These are phyloP conservation scores for Fraxinus excelsior DNA, from an alignment of 257 asterid species.

Conservation along the genomic window DNA sequence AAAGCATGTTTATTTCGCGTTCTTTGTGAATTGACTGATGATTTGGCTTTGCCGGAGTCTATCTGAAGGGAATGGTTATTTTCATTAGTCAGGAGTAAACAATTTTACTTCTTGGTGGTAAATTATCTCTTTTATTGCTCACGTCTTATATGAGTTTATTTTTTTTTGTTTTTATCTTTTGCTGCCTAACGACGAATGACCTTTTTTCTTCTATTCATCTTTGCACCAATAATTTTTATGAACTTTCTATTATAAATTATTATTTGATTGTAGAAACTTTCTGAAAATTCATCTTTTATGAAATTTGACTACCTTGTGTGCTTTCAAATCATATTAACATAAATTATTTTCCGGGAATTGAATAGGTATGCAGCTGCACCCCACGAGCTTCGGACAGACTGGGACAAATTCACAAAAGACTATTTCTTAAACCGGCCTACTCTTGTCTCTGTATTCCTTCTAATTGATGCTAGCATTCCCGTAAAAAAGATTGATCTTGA, in stretches of 20 bases:
- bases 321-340: not conserved
- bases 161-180: no score
- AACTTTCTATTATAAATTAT: no score
- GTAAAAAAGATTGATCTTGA: constrained; percentile 83
- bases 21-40: not conserved
- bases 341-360: constrained; percentile 1
- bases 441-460: constrained; percentile 96
- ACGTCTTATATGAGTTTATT: not conserved
- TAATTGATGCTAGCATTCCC: constrained; percentile 96
- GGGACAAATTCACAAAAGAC: constrained; percentile 91
- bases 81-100: not conserved
- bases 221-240: not conserved
- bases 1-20: not conserved
- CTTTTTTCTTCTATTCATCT: not conserved
- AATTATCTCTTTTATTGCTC: not conserved
- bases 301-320: not conserved
- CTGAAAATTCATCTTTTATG: not conserved
- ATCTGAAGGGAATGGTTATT: not conserved
- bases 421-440: constrained; percentile 86
- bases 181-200: not conserved
- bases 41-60: not conserved
- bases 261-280: not conserved
- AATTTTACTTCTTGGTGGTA: not conserved
- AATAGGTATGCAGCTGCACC: constrained; percentile 93
- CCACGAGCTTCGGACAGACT: constrained; percentile 82